Percentiles rank a stretch among this genome's conserved stretches.
Conservation (phyloP, 2,329 filamentous ascomycete species). For the Fusarium kyushuense region DNA sequence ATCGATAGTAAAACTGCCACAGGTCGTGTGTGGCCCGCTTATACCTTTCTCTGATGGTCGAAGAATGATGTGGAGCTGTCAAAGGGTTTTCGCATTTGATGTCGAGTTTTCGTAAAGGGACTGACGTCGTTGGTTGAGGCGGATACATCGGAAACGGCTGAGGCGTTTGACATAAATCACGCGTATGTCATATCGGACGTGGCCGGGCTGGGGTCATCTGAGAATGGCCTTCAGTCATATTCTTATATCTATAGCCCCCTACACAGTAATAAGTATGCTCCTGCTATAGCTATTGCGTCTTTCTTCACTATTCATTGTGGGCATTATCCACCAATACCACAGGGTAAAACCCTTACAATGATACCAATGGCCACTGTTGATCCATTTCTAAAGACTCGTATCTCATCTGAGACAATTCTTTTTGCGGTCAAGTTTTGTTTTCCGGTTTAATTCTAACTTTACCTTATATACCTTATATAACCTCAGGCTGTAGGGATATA, state of each 20-base stretch:
- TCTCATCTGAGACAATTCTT: too few relatives aligned
- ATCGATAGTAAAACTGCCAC: conserved; percentile 12
- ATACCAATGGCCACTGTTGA: not conserved
- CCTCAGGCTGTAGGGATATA: conserved; percentile 23
- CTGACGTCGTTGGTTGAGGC: conserved; percentile 8
- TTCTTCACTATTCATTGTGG: not conserved
- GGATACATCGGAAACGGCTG: conserved; percentile 17
- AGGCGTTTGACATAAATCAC: conserved; percentile 21
- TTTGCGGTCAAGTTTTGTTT: not conserved
- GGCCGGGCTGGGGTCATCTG: not conserved
- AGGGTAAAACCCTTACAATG: not conserved
- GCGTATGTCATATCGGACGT: conserved; percentile 14
- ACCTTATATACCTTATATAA: conserved; percentile 6
- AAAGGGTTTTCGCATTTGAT: conserved; percentile 24
- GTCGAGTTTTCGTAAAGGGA: conserved; percentile 25
- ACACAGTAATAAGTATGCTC: not conserved
- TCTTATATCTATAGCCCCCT: not conserved
- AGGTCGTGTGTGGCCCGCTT: conserved; percentile 8
- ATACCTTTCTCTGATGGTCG: not conserved
- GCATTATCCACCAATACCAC: not conserved
- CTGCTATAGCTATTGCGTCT: not conserved
- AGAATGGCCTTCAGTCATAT: not conserved
- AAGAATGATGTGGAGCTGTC: conserved; percentile 13
- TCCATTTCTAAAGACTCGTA: not conserved
- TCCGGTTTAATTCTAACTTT: conserved; percentile 9